These are phyloP conservation scores for Leccinum subfulvum DNA, from an alignment of 1,284 basidiomycete genomes.

Conservation along the genomic window DNA sequence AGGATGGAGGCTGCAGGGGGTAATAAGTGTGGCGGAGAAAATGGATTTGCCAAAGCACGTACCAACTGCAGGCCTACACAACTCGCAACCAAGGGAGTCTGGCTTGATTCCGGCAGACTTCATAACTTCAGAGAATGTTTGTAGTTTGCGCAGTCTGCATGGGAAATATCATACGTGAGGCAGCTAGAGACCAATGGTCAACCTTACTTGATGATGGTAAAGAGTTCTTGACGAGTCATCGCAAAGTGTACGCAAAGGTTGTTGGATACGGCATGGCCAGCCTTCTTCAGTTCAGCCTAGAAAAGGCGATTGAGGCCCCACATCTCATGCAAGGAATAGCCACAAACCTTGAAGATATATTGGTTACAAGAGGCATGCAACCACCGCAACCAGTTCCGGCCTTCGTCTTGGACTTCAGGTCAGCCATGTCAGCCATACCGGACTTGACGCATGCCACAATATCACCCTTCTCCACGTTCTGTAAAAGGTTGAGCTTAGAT, in stretches of 20 bases:
- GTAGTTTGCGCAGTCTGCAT: conserved; percentile 57
- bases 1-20: conserved; percentile 43
- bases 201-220: conserved; percentile 57
- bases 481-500: no score
- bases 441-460: no score
- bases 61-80: conserved; percentile 71
- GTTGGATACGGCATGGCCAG: conserved; percentile 61
- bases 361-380: no score
- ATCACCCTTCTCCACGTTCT: no score
- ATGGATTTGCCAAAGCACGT: conserved; percentile 26
- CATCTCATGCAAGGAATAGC: background rate
- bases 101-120: conserved; percentile 47
- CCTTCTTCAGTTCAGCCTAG: conserved; percentile 69
- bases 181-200: background rate
- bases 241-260: conserved; percentile 69
- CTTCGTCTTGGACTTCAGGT: no score
- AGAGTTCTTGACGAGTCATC: conserved; percentile 69
- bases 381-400: no score
- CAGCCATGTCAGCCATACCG: no score
- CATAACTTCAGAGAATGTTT: conserved; percentile 59
- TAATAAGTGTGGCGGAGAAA: background rate
- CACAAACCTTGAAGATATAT: background rate
- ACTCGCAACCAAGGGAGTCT: conserved; percentile 65
- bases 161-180: background rate
- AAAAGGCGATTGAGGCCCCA: background rate